phyloP scores from a whole-genome alignment of 768 basidiomycete species.

The Psilocybe sp. region DNA sequence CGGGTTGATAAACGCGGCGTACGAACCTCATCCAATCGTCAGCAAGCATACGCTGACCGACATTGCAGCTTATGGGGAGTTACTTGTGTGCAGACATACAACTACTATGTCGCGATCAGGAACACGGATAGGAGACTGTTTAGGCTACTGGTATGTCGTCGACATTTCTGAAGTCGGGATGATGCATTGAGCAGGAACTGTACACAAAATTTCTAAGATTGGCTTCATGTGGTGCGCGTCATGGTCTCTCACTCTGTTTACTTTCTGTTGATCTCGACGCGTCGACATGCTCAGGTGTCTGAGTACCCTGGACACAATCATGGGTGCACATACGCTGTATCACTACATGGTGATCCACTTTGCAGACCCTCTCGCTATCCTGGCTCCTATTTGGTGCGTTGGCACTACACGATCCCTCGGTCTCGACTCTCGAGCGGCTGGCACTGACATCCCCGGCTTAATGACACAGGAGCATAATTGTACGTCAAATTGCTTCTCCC shows the following conservation, averaged over 20 bases:
- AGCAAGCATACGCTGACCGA: not conserved
- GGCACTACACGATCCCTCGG: not conserved
- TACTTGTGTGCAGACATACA: slow-evolving; percentile 51
- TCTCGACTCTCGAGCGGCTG: not conserved
- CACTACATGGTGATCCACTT: slow-evolving; percentile 58
- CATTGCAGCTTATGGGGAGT: slow-evolving; percentile 53
- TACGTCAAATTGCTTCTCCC: slow-evolving; percentile 22
- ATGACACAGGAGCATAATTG: slow-evolving; percentile 45
- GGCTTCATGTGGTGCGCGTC: slow-evolving; percentile 29
- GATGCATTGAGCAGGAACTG: no score
- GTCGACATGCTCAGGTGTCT: slow-evolving; percentile 32
- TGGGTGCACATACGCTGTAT: slow-evolving; percentile 56
- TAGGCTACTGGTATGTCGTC: slow-evolving; percentile 34
- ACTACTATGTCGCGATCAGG: slow-evolving; percentile 40
- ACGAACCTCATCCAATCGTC: slow-evolving; percentile 16
- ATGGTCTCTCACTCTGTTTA: not conserved
- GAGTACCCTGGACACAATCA: slow-evolving; percentile 53
- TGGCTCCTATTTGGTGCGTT: slow-evolving; percentile 48
- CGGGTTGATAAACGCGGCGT: slow-evolving; percentile 53
- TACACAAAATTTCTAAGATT: slow-evolving; percentile 20
- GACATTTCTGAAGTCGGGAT: not conserved
- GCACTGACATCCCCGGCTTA: not conserved
- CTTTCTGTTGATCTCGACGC: not conserved
- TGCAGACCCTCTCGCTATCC: slow-evolving; percentile 41
- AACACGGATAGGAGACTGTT: slow-evolving; percentile 19